These are phyloP conservation scores for Chalciporus pseudorubinellus DNA, from an alignment of 768 basidiomycete species.

Conservation along the genomic window DNA sequence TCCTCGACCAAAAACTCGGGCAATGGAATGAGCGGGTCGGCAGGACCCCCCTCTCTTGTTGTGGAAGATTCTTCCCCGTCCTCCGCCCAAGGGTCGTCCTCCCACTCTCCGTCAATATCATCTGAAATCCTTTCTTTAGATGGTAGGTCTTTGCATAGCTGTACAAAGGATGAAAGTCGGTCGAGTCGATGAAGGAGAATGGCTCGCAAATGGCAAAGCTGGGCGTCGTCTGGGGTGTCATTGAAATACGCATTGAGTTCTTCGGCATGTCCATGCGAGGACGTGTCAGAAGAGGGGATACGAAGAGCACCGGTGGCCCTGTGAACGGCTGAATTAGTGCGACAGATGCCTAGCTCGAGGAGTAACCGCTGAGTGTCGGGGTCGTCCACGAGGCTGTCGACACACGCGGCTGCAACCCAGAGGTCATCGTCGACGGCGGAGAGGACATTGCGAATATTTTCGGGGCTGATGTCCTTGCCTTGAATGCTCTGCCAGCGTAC, in stretches of 20 bases:
- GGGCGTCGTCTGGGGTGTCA: constrained; percentile 56
- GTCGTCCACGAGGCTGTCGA: constrained; percentile 64
- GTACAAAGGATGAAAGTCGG: constrained; percentile 67
- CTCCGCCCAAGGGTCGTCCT: constrained; percentile 68
- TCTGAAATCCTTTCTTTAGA: constrained; percentile 25
- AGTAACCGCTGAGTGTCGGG: constrained; percentile 53
- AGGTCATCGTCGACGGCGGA: constrained; percentile 58
- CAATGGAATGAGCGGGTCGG: constrained; percentile 50
- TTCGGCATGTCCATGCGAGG: constrained; percentile 16
- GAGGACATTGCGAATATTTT: constrained; percentile 48
- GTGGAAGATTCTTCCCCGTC: constrained; percentile 29
- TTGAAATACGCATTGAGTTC: constrained; percentile 53
- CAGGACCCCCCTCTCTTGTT: constrained; percentile 21
- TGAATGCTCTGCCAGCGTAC: constrained; percentile 54
- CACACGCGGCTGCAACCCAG: constrained; percentile 76
- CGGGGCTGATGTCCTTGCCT: constrained; percentile 56
- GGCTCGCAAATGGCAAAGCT: constrained; percentile 61
- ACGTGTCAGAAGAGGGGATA: constrained; percentile 17
- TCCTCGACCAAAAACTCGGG: constrained; percentile 61
- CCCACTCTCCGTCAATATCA: constrained; percentile 45
- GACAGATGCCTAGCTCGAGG: constrained; percentile 59
- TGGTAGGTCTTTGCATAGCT: constrained; percentile 49
- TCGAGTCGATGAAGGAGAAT: constrained; percentile 69
- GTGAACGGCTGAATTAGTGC: constrained; percentile 50
- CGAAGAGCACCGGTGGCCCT: constrained; percentile 42